Conservation (phyloP, 2,329 filamentous ascomycete species). For the Penicillium verrucosum region DNA sequence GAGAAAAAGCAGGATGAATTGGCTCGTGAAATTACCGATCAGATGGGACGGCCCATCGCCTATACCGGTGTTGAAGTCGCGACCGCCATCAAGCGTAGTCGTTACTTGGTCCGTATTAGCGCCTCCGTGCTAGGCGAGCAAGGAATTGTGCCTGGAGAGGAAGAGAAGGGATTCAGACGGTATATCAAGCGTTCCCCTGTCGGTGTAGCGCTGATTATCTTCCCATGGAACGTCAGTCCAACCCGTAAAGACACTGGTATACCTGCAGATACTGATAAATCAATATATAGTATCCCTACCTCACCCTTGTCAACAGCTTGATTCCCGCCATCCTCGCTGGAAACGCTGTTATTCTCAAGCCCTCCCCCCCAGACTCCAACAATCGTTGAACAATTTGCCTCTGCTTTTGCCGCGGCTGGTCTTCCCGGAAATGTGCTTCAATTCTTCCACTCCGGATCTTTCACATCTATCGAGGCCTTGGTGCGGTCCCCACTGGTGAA, state of each 20-base stretch:
- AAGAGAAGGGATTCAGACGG: conserved; percentile 82
- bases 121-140: conserved; percentile 70
- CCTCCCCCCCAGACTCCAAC: conserved; percentile 94
- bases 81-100: conserved; percentile 79
- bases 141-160: conserved; percentile 66
- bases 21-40: conserved; percentile 79
- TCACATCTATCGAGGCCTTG: conserved; percentile 70
- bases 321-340: conserved; percentile 87
- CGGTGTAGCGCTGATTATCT: conserved; percentile 82
- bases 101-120: conserved; percentile 82
- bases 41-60: conserved; percentile 91
- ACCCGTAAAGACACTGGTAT: neutral
- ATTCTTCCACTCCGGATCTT: conserved; percentile 85
- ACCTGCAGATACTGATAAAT: neutral
- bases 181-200: conserved; percentile 87
- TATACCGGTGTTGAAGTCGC: conserved; percentile 80
- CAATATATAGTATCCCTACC: conserved; percentile 80
- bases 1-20: conserved; percentile 71
- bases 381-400: conserved; percentile 76
- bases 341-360: conserved; percentile 90
- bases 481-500: conserved; percentile 73
- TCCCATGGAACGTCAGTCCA: conserved; percentile 86
- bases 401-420: conserved; percentile 75
- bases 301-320: conserved; percentile 88
- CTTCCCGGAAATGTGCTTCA: conserved; percentile 81